Evolutionary conservation across 768 basidiomycete genomes (phyloP).

Genomic region (Panaeolus papilionaceus): DNA sequence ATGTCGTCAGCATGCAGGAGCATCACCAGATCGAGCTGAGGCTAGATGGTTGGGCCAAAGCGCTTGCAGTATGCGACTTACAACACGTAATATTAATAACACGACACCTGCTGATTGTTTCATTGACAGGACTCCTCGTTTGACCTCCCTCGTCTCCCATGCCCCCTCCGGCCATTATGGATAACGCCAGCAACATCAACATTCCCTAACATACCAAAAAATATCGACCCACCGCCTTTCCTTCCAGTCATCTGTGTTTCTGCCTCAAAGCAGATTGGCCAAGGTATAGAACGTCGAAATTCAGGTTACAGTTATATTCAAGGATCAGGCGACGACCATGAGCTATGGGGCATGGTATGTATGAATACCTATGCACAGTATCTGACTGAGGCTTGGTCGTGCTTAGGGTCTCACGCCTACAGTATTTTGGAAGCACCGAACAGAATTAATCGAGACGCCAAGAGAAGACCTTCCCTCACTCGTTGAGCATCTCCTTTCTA

Average conservation of each 20-base stretch:
- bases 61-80: slow-evolving; percentile 60
- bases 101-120: neutral
- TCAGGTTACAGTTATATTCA: slow-evolving; percentile 89
- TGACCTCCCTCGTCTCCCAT: slow-evolving; percentile 58
- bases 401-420: slow-evolving; percentile 75
- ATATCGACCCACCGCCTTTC: slow-evolving; percentile 36
- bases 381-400: neutral
- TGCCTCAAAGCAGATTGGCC: slow-evolving; percentile 74
- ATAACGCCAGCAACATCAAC: slow-evolving; percentile 73
- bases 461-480: slow-evolving; percentile 57
- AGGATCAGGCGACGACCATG: slow-evolving; percentile 95
- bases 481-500: slow-evolving; percentile 40
- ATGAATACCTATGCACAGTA: neutral
- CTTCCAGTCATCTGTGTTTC: slow-evolving; percentile 82
- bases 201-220: slow-evolving; percentile 46
- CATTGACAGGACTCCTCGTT: slow-evolving; percentile 71
- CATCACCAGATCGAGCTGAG: slow-evolving; percentile 74
- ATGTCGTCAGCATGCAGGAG: slow-evolving; percentile 75
- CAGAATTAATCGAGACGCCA: slow-evolving; percentile 50
- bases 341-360: slow-evolving; percentile 81
- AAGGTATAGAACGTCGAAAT: slow-evolving; percentile 64
- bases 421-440: slow-evolving; percentile 70
- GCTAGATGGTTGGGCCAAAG: slow-evolving; percentile 72
- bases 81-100: neutral
- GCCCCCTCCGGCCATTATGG: slow-evolving; percentile 87